A percentile compares a stretch with the other conserved stretches of the same genome.
Conservation (phyloP, 2,329 filamentous ascomycete genomes). For the Dichotomopilus funicola region DNA sequence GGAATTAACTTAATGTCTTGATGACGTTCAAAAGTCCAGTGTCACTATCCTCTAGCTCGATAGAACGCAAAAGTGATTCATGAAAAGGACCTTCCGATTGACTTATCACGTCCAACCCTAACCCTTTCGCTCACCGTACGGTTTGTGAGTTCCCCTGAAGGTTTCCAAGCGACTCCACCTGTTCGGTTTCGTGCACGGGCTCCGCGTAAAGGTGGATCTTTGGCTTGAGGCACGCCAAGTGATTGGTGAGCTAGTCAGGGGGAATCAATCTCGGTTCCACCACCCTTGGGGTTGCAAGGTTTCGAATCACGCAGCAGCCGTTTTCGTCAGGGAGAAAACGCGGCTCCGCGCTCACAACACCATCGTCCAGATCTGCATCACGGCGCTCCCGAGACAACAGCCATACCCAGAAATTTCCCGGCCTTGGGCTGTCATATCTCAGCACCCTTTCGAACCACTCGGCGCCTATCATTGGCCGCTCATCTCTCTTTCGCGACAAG, state of each 20-base stretch:
- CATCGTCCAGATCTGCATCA: slow-evolving; percentile 2
- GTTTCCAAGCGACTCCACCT: too few relatives aligned
- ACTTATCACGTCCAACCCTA: too few relatives aligned
- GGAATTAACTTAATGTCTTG: slow-evolving; percentile 10
- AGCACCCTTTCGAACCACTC: neutral
- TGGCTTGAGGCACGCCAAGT: neutral
- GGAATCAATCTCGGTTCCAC: slow-evolving; percentile 15
- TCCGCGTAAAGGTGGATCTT: too few relatives aligned
- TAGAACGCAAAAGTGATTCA: too few relatives aligned
- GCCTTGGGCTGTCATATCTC: neutral
- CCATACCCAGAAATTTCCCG: neutral
- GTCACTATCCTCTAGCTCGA: too few relatives aligned
- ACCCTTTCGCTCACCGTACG: too few relatives aligned
- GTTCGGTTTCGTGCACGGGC: too few relatives aligned
- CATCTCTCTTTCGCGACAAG: neutral
- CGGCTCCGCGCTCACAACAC: slow-evolving; percentile 13
- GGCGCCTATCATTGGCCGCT: neutral
- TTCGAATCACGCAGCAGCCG: slow-evolving; percentile 13
- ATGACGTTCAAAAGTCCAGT: too few relatives aligned
- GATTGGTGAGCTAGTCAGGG: slow-evolving; percentile 18
- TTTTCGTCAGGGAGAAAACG: slow-evolving; percentile 11
- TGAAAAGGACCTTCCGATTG: too few relatives aligned
- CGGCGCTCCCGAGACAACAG: neutral
- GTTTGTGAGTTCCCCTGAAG: too few relatives aligned
- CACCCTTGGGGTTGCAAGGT: slow-evolving; percentile 2